phyloP scores from a whole-genome alignment of 768 basidiomycete genomes.

The Macrolepiota dolichaula region DNA sequence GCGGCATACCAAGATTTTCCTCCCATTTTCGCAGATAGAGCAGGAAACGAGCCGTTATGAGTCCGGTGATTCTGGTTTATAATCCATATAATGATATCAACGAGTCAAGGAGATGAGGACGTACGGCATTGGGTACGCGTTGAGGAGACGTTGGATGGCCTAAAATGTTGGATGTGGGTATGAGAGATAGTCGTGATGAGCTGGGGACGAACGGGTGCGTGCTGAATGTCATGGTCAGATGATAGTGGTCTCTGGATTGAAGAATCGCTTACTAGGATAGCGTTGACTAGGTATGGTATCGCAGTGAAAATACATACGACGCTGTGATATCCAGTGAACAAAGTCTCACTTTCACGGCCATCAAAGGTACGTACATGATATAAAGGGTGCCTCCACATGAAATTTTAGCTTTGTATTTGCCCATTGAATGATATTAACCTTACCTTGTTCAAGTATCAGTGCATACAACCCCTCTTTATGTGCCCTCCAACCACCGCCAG shows the following conservation, averaged over 20 bases:
- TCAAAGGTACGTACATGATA: background rate
- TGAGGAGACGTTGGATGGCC: conserved; percentile 3
- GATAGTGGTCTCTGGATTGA: too few relatives aligned
- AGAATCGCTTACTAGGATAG: background rate
- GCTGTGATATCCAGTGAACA: background rate
- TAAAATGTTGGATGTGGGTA: background rate
- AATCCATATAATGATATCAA: too few relatives aligned
- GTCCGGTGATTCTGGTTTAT: background rate
- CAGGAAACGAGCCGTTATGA: background rate
- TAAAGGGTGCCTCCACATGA: background rate
- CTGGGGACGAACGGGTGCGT: background rate
- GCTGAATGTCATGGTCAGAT: background rate
- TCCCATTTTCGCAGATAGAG: conserved; percentile 5
- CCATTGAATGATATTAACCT: background rate
- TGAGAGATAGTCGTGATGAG: background rate
- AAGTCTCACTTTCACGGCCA: background rate
- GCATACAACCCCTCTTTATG: background rate
- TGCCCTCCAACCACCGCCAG: background rate
- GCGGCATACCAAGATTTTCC: too few relatives aligned
- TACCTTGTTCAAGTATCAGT: background rate
- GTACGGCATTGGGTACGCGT: conserved; percentile 5
- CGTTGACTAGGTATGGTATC: background rate
- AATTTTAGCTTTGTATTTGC: background rate
- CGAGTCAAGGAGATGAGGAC: background rate
- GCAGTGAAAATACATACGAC: background rate